A percentile compares a stretch with the other conserved stretches of the same genome.
Conservation (phyloP, 805 yeast genomes). For the Crinitomyces ghanaensis region DNA sequence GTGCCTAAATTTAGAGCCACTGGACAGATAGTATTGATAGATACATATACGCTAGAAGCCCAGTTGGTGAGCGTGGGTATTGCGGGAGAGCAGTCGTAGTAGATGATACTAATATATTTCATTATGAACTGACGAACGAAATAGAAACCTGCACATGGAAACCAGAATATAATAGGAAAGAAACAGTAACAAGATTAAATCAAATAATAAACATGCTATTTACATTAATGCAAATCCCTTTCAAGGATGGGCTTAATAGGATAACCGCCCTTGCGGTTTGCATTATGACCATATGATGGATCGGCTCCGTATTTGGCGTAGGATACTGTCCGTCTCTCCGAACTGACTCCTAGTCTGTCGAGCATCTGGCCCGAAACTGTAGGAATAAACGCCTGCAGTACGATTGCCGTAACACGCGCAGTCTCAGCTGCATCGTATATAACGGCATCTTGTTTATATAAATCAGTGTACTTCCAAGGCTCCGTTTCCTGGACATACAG, state of each 20-base stretch:
- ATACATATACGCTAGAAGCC: constrained; percentile 44
- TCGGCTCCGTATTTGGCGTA: constrained; percentile 49
- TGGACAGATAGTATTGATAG: constrained; percentile 53
- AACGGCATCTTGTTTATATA: constrained; percentile 33
- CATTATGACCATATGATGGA: constrained; percentile 44
- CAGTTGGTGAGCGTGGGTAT: constrained; percentile 36
- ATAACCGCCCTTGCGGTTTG: constrained; percentile 40
- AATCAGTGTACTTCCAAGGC: constrained; percentile 56
- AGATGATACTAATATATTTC: too few species aligned
- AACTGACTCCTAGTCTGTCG: constrained; percentile 48
- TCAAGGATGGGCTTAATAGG: constrained; percentile 28
- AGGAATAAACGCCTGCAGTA: constrained; percentile 68
- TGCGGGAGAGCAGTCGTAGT: too few species aligned
- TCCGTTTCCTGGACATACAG: constrained; percentile 51
- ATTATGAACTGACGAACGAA: constrained; percentile 8
- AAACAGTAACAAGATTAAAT: not conserved
- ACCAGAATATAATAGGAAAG: not conserved
- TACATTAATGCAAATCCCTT: constrained; percentile 1
- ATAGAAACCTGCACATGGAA: not conserved
- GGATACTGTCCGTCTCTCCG: constrained; percentile 31
- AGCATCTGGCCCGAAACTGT: constrained; percentile 43
- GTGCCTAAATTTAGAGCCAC: constrained; percentile 62
- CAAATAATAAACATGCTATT: not conserved
- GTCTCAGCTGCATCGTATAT: constrained; percentile 61
- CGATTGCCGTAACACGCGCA: constrained; percentile 52